Evolutionary conservation across 2,329 filamentous ascomycete species (phyloP).

Genomic region (Tolypocladium nubicola): DNA sequence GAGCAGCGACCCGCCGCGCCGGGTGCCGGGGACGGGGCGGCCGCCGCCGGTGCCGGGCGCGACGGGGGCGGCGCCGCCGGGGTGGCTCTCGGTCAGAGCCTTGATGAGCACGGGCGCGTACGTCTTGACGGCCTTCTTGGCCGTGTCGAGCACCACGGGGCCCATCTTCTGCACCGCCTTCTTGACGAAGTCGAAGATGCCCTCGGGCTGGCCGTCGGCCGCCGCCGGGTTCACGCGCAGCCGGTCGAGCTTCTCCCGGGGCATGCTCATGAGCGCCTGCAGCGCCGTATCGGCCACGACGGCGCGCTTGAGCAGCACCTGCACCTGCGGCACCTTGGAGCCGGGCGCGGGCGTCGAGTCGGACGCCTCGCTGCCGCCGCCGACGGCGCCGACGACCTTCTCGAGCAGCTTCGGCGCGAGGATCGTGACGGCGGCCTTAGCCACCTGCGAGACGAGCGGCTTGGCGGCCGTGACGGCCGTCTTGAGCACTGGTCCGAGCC

Average conservation of each 20-base stretch:
- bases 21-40: background rate
- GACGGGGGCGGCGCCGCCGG: background rate
- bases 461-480: background rate
- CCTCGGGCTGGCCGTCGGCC: background rate
- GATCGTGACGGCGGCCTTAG: background rate
- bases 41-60: background rate
- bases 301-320: conserved; percentile 8
- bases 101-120: background rate
- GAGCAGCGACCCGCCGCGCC: background rate
- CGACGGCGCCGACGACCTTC: background rate
- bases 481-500: conserved; percentile 4
- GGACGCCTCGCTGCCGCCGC: background rate
- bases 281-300: conserved; percentile 7
- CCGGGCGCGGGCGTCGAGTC: background rate
- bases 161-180: background rate
- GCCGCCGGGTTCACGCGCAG: background rate
- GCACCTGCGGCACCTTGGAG: background rate
- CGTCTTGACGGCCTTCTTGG: background rate
- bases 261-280: conserved; percentile 3
- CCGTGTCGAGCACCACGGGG: background rate
- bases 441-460: background rate
- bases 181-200: background rate
- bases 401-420: background rate
- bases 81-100: background rate
- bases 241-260: background rate